These are phyloP conservation scores for Heliocybe sulcata DNA, from an alignment of 1,284 basidiomycete species.

Conservation along the genomic window DNA sequence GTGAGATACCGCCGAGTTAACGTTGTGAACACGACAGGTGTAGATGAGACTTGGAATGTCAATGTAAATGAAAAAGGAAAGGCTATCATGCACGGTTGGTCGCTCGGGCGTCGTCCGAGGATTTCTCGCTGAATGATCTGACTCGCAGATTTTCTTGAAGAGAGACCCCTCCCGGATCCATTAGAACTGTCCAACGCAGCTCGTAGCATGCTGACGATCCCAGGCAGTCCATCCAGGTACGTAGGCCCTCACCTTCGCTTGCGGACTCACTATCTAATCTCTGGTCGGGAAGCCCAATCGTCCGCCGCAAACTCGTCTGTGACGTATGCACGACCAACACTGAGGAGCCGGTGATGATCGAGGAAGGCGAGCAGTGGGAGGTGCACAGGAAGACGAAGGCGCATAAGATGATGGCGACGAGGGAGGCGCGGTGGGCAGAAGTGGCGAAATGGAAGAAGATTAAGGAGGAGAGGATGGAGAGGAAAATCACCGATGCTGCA, in stretches of 20 bases:
- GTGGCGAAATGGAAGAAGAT: not conserved
- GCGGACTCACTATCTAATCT: slow-evolving; percentile 31
- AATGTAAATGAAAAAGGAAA: slow-evolving; percentile 47
- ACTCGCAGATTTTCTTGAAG: slow-evolving; percentile 52
- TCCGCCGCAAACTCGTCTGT: slow-evolving; percentile 59
- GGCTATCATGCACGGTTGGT: slow-evolving; percentile 42
- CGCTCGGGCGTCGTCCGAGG: not conserved
- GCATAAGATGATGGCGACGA: slow-evolving; percentile 35
- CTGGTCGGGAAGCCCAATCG: slow-evolving; percentile 42
- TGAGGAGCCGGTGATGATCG: slow-evolving; percentile 67
- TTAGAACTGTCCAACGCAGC: slow-evolving; percentile 48
- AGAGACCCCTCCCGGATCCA: slow-evolving; percentile 51
- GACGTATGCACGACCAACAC: slow-evolving; percentile 60
- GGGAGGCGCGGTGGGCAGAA: not conserved
- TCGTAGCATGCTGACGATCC: slow-evolving; percentile 37
- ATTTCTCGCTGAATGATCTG: slow-evolving; percentile 3
- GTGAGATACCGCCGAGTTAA: not conserved
- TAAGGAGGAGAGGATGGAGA: not conserved
- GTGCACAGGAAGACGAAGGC: slow-evolving; percentile 52
- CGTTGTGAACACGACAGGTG: slow-evolving; percentile 39
- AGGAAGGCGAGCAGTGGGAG: slow-evolving; percentile 60
- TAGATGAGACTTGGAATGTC: slow-evolving; percentile 51
- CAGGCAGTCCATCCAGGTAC: slow-evolving; percentile 41
- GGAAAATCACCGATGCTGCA: not conserved
- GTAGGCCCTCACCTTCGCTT: slow-evolving; percentile 13